Base-by-base conservation (phyloP, 1,139 yeast species). In the Kodamaea anthophila region DNA sequence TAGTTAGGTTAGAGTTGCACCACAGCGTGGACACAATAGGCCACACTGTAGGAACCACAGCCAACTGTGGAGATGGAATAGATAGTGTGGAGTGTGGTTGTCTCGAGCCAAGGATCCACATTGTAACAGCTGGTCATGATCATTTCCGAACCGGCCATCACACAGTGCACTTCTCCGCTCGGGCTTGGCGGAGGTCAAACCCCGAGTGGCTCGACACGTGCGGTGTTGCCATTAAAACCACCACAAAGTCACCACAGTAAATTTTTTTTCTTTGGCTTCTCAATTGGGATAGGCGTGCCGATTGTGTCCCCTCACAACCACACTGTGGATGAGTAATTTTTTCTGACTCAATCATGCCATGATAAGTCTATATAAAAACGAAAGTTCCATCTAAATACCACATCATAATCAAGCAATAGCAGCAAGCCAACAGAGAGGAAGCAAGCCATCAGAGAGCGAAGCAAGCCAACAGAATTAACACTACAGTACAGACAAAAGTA, bases 231-330 rank as follows among this genome's bases (percentile, higher is more conserved):
- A 29, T 25, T 8, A 19, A 19, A 9, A 29, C 31, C 26, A 23
- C 31, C 25, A 24, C 18, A 18, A 15, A 21, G 21, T 21, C 14
- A 14, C 29, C 30, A 28, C 26, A 22, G 23, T 13, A 15, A 21
- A 21, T 21, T 14, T 15, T 28, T 16, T n/a, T 10, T 18, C 16
- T 20, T 18, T 26, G 25, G 23, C 26, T 30, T 11, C 29, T 24
- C 21, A 12, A 19, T 25, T 23, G 27, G 27, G 29, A 12, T 26
- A 23, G 26, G 24, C 26, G 30, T 32, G 34, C 22, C 18, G 13
- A 28, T 21, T 28, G 29, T 29, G 27, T 26, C 35, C 30, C 35
- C 32, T 25, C 35, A 32, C 30, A 24, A 25, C 35, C 35, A 32
- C 35, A 32, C 16, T 31, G 25, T 23, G 27, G 21, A 19, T 31